Evolutionary conservation across 2,329 filamentous ascomycete genomes (phyloP).

Genomic region (Aspergillus oerlinghausenensis): DNA sequence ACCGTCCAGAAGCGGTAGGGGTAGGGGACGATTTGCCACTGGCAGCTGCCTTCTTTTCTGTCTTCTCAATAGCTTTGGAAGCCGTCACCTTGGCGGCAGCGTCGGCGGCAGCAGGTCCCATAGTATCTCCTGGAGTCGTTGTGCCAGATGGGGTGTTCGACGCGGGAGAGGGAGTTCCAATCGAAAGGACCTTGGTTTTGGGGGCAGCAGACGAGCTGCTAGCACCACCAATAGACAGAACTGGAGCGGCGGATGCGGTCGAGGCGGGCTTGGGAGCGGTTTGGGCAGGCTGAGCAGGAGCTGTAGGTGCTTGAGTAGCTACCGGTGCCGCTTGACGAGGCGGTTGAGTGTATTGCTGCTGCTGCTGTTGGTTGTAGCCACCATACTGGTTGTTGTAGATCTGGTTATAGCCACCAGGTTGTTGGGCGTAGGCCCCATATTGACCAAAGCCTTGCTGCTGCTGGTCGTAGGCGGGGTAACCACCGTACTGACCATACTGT

Average conservation of each 20-base stretch:
- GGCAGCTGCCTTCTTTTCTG: conserved; percentile 61
- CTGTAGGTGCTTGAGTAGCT: conserved; percentile 34
- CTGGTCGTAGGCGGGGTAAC: conserved; percentile 54
- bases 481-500: conserved; percentile 40
- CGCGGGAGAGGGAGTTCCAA: conserved; percentile 51
- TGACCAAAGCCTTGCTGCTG: conserved; percentile 41
- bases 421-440: conserved; percentile 43
- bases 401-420: conserved; percentile 38
- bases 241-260: conserved; percentile 28
- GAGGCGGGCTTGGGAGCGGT: conserved; percentile 48
- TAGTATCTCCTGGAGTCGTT: conserved; percentile 48
- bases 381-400: conserved; percentile 49
- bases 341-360: conserved; percentile 20
- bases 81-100: conserved; percentile 78
- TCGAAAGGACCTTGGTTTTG: conserved; percentile 72
- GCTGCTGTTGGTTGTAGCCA: conserved; percentile 53
- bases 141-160: conserved; percentile 41
- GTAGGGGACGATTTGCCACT: conserved; percentile 75
- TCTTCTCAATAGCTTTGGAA: conserved; percentile 87
- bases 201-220: conserved; percentile 41
- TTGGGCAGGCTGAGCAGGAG: conserved; percentile 41
- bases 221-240: conserved; percentile 55
- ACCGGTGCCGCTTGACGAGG: conserved; percentile 45
- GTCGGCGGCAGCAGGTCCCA: conserved; percentile 51
- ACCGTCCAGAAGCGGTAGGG: conserved; percentile 65